Evolutionary conservation across 495 filamentous ascomycete genomes (phyloP).

Genomic region (Podospora australis): DNA sequence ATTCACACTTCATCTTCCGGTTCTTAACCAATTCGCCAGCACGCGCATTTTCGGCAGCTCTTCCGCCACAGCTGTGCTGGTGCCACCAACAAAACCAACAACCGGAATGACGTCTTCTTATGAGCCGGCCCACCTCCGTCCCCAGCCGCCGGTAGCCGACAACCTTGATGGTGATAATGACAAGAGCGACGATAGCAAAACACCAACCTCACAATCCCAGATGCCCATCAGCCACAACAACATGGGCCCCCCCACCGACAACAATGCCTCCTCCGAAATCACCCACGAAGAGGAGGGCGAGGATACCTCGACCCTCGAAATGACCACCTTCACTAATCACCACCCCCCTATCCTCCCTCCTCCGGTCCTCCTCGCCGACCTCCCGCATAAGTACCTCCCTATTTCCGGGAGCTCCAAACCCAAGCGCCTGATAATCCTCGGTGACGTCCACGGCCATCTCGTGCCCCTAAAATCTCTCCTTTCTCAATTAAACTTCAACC

Average conservation of each 20-base stretch:
- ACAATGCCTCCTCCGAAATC: not conserved
- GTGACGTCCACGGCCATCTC: constrained; percentile 86
- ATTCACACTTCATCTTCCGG: constrained; percentile 5
- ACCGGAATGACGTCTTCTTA: not conserved
- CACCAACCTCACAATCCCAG: not conserved
- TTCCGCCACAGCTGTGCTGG: not conserved
- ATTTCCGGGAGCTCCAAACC: constrained; percentile 1
- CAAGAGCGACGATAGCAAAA: too few species aligned
- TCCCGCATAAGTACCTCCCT: constrained; percentile 32
- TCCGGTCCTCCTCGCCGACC: constrained; percentile 24
- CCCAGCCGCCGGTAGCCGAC: not conserved
- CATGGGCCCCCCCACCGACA: not conserved
- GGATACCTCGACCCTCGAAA: not conserved
- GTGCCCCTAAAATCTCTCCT: constrained; percentile 61
- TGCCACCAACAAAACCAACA: not conserved
- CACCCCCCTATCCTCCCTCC: constrained; percentile 27
- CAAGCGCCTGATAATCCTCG: constrained; percentile 61
- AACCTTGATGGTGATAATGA: too few species aligned
- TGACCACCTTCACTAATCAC: constrained; percentile 12
- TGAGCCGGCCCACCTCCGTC: too few species aligned
- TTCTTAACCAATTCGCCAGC: not conserved
- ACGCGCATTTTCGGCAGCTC: not conserved
- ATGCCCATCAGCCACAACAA: constrained; percentile 2
- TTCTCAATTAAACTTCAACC: constrained; percentile 57
- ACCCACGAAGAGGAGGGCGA: not conserved